Base-by-base conservation (phyloP, 805 yeast species). In the Lachancea cidri region DNA sequence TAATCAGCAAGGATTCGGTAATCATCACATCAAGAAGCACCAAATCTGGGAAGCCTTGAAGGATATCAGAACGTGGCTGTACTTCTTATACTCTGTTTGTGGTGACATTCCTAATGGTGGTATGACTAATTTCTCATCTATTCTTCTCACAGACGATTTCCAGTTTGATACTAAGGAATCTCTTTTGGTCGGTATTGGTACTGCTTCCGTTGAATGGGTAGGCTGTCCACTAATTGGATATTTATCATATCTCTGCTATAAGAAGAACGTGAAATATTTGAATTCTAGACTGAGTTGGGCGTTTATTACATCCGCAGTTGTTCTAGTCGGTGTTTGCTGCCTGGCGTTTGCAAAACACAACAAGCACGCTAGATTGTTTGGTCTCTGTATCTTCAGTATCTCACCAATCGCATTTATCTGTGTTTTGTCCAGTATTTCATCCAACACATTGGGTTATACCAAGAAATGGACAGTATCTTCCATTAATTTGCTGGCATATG, bases 381-480 rank as follows among this genome's bases (percentile, higher is more conserved):
- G 70, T 33, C 62, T 55, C 16, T 57, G 55, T 37, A 36, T 73
- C 29, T 50, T 55, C 39, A 48, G 57, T 9, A 52, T 66, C 17
- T 47, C 53, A 36, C 67, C 60, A 19, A 52, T 63, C 7, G 52
- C 61, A 8, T 53, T 51, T 38, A 53, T 55, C 32, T 55, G 64
- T 44, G 41, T 49, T 15, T 33, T 54, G 13, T 50, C 63, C 9
- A 35, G 54, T 20, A 50, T 63, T 36, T 53, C 60, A 3, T 56
- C 72, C 1, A 68, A 82, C 53, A 72, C 77, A 33, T 79, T 86
- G 2, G 89, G 88, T 8, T 73, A 76, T 45, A 79, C 87, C 15
- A 83, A 83, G 58, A 77, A 80, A 47, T 66, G 75, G 39, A 67
- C 75, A 7, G 66, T 74, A 31, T 72, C 74, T 43, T 79, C 79